phyloP scores from a whole-genome alignment of 2,329 filamentous ascomycete species.

The Aaosphaeria arxii region DNA sequence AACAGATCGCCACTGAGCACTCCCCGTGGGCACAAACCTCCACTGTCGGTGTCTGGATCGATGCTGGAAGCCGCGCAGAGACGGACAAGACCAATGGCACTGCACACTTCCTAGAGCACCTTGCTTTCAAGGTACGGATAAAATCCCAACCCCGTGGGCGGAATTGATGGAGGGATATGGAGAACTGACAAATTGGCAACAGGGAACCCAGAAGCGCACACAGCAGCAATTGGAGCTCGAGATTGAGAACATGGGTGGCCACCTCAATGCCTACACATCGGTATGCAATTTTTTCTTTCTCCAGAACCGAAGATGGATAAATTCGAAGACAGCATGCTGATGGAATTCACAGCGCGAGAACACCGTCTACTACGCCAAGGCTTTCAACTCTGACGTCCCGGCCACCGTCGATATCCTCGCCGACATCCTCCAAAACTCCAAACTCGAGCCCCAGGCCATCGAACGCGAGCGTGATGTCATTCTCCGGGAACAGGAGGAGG shows the following conservation, averaged over 20 bases:
- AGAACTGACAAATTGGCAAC: conserved; percentile 21
- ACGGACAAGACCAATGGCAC: conserved; percentile 98
- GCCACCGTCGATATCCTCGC: conserved; percentile 96
- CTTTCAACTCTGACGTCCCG: conserved; percentile 96
- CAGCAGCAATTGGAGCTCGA: conserved; percentile 98
- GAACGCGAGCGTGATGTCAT: conserved; percentile 99
- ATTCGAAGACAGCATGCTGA: conserved; percentile 13
- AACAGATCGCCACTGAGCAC: conserved; percentile 93
- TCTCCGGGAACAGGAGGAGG: conserved; percentile 96
- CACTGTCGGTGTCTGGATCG: conserved; percentile 98
- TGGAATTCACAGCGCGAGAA: conserved; percentile 74
- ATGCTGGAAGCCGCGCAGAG: conserved; percentile 96
- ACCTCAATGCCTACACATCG: conserved; percentile 99
- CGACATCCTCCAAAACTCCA: conserved; percentile 99
- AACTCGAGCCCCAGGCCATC: conserved; percentile 88
- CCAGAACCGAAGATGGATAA: not conserved
- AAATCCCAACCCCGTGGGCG: not conserved
- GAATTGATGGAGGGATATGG: conserved; percentile 4
- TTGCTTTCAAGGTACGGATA: conserved; percentile 89
- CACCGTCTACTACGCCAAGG: conserved; percentile 99
- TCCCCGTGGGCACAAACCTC: conserved; percentile 98
- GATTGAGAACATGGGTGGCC: conserved; percentile 99
- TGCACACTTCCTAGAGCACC: conserved; percentile 98
- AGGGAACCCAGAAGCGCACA: conserved; percentile 91
- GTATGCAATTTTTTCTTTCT: conserved; percentile 52